Evolutionary conservation across 192 early-diverging fungal genomes (phyloP).

Genomic region (Jimgerdemannia lactiflua): DNA sequence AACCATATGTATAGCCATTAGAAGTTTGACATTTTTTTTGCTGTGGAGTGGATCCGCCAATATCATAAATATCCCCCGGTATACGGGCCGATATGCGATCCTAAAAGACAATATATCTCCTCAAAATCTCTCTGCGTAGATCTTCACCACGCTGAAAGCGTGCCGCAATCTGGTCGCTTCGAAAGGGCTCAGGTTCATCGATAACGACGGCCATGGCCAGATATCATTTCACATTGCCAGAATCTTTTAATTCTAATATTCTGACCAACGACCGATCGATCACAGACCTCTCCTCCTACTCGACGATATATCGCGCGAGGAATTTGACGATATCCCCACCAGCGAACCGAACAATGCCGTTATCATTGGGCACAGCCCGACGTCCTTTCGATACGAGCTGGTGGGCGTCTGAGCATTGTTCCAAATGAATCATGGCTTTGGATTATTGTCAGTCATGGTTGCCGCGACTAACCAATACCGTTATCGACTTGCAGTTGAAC

Average conservation of each 20-base stretch:
- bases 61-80: no score
- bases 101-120: neutral
- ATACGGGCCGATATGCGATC: no score
- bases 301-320: constrained; percentile 64
- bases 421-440: constrained; percentile 1
- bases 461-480: no score
- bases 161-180: constrained; percentile 60
- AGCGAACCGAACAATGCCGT: constrained; percentile 64
- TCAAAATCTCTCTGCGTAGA: constrained; percentile 26
- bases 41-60: no score
- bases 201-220: no score
- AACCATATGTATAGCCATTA: no score
- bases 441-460: neutral
- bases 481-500: constrained; percentile 50
- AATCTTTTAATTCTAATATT: no score
- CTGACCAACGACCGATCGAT: neutral
- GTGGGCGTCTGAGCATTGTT: constrained; percentile 21
- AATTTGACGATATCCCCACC: constrained; percentile 62
- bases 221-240: no score
- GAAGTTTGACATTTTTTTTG: no score
- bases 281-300: constrained; percentile 74
- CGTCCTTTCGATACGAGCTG: constrained; percentile 63
- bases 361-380: constrained; percentile 79
- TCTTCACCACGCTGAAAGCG: constrained; percentile 82
- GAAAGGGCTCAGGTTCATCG: constrained; percentile 33